Evolutionary conservation across 129 eudicot species (phyloP).

Genomic region (Flaveria brownii): DNA sequence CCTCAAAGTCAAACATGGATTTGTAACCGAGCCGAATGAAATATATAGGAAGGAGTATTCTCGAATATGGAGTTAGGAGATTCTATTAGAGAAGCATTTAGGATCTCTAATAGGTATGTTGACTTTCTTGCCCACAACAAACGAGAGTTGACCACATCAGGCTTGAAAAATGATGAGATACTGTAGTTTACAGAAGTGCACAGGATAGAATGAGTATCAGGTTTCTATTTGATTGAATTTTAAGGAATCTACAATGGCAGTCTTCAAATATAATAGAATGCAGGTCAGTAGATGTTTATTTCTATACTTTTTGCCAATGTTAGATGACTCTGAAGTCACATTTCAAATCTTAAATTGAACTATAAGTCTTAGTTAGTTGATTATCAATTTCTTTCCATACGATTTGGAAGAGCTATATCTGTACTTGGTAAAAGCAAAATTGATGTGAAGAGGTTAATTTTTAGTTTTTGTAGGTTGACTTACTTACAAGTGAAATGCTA

Average conservation of each 20-base stretch:
- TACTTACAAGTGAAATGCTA: slow-evolving; percentile 1
- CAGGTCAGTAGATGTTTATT: slow-evolving; percentile 5
- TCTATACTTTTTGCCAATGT: slow-evolving; percentile 9
- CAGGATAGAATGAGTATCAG: background rate
- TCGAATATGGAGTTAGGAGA: background rate
- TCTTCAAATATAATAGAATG: slow-evolving; percentile 14
- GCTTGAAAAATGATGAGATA: slow-evolving; percentile 4
- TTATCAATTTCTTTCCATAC: no score
- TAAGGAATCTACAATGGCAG: background rate
- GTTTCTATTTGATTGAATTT: slow-evolving; percentile 18
- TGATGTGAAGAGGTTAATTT: slow-evolving; percentile 11
- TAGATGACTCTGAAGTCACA: slow-evolving; percentile 16
- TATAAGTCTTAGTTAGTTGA: background rate
- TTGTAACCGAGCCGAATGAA: slow-evolving; percentile 7
- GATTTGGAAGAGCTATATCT: background rate
- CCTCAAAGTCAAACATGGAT: slow-evolving; percentile 11
- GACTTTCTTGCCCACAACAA: slow-evolving; percentile 9
- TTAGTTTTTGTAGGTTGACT: slow-evolving; percentile 12
- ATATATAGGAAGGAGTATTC: background rate
- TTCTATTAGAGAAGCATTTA: slow-evolving; percentile 9
- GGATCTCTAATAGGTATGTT: slow-evolving; percentile 2
- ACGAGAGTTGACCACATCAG: slow-evolving; percentile 1
- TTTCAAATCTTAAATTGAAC: background rate
- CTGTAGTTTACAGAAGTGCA: background rate
- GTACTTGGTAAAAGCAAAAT: background rate